Evolutionary conservation across 225 moss, liverwort and hornwort species (phyloP).

Genomic region (Neckera pumila): DNA sequence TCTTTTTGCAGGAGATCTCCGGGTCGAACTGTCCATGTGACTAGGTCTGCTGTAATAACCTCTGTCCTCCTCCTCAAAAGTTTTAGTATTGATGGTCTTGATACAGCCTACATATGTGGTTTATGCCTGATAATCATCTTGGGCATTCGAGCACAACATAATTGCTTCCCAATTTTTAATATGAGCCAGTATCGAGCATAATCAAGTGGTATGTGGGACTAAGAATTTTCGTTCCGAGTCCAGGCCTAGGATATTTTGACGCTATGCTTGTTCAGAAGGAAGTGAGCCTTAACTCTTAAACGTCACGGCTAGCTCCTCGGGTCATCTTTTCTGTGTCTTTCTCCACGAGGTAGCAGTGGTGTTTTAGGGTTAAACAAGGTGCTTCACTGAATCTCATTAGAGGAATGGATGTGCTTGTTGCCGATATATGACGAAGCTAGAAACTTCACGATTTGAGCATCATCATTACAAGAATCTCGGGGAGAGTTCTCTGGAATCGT

Average conservation of each 20-base stretch:
- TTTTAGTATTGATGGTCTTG: background rate
- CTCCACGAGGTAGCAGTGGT: background rate
- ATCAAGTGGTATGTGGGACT: background rate
- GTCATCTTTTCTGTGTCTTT: background rate
- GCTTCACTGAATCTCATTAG: background rate
- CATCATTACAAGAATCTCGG: background rate
- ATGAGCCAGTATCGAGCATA: background rate
- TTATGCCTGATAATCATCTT: background rate
- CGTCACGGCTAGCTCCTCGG: background rate
- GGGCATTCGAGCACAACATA: background rate
- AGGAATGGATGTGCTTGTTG: background rate
- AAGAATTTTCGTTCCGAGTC: background rate
- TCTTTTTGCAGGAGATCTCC: background rate
- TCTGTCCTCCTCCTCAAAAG: background rate
- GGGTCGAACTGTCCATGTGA: background rate
- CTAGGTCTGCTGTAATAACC: background rate
- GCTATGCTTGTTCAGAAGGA: too few species aligned
- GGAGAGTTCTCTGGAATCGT: background rate
- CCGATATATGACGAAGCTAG: background rate
- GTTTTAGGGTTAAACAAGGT: background rate
- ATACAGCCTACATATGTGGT: background rate
- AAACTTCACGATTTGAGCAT: background rate
- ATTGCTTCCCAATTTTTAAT: background rate
- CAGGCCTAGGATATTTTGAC: background rate
- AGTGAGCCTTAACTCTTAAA: background rate